These are phyloP conservation scores for Geosmithia morbida DNA, from an alignment of 2,329 filamentous ascomycete genomes.

Conservation along the genomic window DNA sequence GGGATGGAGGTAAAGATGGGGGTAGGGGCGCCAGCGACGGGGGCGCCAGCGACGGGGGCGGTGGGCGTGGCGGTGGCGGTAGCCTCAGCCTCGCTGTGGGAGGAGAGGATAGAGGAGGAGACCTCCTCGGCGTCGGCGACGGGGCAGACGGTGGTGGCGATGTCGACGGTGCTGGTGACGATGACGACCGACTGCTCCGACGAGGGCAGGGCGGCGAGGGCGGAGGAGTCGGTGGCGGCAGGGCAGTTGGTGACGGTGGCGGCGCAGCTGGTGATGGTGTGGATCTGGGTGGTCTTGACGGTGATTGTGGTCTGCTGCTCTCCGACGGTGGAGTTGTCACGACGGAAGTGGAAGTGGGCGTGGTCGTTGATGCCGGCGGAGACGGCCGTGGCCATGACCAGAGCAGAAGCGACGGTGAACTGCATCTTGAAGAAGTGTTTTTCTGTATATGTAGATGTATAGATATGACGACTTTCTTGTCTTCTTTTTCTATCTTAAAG, in stretches of 20 bases:
- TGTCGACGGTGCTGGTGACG: conserved; percentile 22
- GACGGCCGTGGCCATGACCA: conserved; percentile 25
- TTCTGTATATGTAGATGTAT: conserved; percentile 2
- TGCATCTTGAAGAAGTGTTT: conserved; percentile 35
- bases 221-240: conserved; percentile 12
- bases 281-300: conserved; percentile 37
- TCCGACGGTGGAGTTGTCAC: conserved; percentile 10
- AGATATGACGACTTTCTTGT: conserved; percentile 2
- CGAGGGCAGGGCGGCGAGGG: conserved; percentile 18
- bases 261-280: conserved; percentile 44
- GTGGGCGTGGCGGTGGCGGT: conserved; percentile 12
- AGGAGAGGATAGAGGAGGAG: conserved; percentile 21
- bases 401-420: conserved; percentile 24
- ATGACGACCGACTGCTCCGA: conserved; percentile 13
- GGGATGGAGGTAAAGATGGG: too few relatives aligned
- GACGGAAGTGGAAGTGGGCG: conserved; percentile 17
- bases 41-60: conserved; percentile 7
- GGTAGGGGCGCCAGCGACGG: background rate
- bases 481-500: background rate
- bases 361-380: conserved; percentile 22
- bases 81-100: conserved; percentile 17
- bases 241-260: conserved; percentile 44
- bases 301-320: conserved; percentile 22
- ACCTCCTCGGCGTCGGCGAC: conserved; percentile 23
- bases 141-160: conserved; percentile 30